Base-by-base conservation (phyloP, 1,284 basidiomycete species). In the Rhodofomes roseus region DNA sequence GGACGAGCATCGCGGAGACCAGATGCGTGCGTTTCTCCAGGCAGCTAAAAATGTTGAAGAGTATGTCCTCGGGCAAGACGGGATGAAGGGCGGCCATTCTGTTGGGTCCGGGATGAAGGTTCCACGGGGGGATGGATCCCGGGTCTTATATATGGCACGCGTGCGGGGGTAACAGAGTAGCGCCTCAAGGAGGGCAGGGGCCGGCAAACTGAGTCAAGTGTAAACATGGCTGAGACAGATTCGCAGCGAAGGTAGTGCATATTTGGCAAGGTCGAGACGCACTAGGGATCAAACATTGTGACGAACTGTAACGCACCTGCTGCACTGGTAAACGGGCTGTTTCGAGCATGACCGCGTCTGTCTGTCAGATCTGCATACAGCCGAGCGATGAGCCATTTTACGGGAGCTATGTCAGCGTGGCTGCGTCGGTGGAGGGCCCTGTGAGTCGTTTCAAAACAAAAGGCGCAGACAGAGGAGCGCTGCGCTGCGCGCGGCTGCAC, bases 21-120 rank as follows among this genome's bases (percentile, higher is more conserved):
- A 65, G 59, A 7, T 56, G 54, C 36, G 41, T 53, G 1, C 57
- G 57, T 12, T 56, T 52, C 4, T 58, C 59, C 52, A 66, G 16
- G 36, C 56, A 56, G 54, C 60, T 55, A 48, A 66, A 65, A 41
- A 66, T 56, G 41, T 61, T 59, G 5, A 59, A 60, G 54, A 66
- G 55, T 50, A 68, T 60, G 20, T 68, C 65, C 8, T 60, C 60
- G 6, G 66, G 65, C 2, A 68, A 65, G 48, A 43, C 40, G 11
- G 46, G 57, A 18, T 23, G 34, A 23, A n/a, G n/a, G 40, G 50
- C 40, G n/a, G 61, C 57, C 65, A 68, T 66, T 54, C 23, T 20
- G 46, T n/a, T 27, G 23, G 2, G 31, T 43, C 9, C 20, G 27
- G 52, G 53, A 23, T 44, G 55, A 39, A 11, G 37, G 7, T 14